Conservation (phyloP, 1,284 basidiomycete species). For the Fomitopsis palustris region DNA sequence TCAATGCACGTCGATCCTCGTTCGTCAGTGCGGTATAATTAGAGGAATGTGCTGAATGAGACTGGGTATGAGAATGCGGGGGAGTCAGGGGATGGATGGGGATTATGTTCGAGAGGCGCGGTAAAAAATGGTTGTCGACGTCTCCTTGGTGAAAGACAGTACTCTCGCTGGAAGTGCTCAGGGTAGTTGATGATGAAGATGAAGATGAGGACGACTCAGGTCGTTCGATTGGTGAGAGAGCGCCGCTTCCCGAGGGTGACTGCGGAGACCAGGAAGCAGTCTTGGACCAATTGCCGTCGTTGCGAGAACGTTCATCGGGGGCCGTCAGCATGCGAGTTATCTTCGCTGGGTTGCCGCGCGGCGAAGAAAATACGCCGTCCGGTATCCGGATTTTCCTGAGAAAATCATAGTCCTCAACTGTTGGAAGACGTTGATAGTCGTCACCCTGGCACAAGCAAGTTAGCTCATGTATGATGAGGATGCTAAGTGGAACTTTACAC, state of each 20-base stretch:
- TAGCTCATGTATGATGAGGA: constrained; percentile 2
- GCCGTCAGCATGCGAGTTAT: constrained; percentile 6
- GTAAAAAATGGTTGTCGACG: constrained; percentile 27
- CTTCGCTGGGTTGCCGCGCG: constrained; percentile 46
- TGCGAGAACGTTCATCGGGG: not conserved
- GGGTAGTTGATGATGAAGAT: constrained; percentile 34
- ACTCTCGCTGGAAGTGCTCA: constrained; percentile 17
- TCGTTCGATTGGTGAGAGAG: constrained; percentile 29
- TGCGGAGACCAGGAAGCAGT: constrained; percentile 25
- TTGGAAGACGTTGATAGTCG: constrained; percentile 62
- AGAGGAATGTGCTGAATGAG: constrained; percentile 13
- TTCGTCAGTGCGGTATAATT: constrained; percentile 28
- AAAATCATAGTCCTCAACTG: constrained; percentile 67
- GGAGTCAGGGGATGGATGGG: constrained; percentile 23
- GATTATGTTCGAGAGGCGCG: constrained; percentile 40
- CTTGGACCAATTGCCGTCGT: constrained; percentile 24
- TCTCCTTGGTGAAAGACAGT: constrained; percentile 20
- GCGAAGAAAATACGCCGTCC: constrained; percentile 60
- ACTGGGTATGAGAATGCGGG: constrained; percentile 16
- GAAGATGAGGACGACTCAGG: constrained; percentile 32
- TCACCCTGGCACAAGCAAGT: constrained; percentile 42
- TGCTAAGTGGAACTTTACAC: constrained; percentile 20
- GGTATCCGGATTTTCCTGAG: constrained; percentile 60
- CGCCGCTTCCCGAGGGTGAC: constrained; percentile 10
- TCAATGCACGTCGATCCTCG: constrained; percentile 30